These are phyloP conservation scores for Phytophthora colocasiae DNA, from an alignment of 352 stramenopile species.

Conservation along the genomic window DNA sequence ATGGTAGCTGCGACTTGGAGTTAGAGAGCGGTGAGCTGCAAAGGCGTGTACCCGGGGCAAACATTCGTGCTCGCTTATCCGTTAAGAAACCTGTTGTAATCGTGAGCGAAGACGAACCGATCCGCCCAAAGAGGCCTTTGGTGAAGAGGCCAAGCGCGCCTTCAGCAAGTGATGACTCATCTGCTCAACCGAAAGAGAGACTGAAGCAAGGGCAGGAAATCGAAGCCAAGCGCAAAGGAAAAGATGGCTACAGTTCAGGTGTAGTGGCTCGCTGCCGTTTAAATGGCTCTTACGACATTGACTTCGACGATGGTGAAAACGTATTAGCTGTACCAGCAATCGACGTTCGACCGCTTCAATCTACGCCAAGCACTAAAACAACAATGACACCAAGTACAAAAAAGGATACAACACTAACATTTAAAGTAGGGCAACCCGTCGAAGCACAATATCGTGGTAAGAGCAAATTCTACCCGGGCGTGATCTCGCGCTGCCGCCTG, in stretches of 20 bases:
- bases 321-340: conserved; percentile 32
- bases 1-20: conserved; percentile 75
- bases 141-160: conserved; percentile 36
- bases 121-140: conserved; percentile 47
- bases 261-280: conserved; percentile 50
- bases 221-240: conserved; percentile 63
- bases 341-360: conserved; percentile 5
- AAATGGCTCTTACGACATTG: conserved; percentile 82
- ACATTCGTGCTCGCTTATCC: conserved; percentile 43
- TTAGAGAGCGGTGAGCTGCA: conserved; percentile 71
- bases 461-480: conserved; percentile 73
- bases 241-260: conserved; percentile 61
- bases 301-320: conserved; percentile 76
- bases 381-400: not conserved
- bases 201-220: conserved; percentile 52
- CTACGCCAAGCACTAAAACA: conserved; percentile 1
- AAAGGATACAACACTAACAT: conserved; percentile 3
- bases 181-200: conserved; percentile 28
- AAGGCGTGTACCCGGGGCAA: conserved; percentile 40
- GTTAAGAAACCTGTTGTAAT: conserved; percentile 42
- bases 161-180: conserved; percentile 53
- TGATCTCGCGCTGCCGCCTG: conserved; percentile 58
- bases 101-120: conserved; percentile 56
- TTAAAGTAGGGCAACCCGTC: conserved; percentile 56
- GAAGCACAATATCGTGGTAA: conserved; percentile 72